These are phyloP conservation scores for Xylaria venustula DNA, from an alignment of 495 filamentous ascomycete genomes.

Conservation along the genomic window DNA sequence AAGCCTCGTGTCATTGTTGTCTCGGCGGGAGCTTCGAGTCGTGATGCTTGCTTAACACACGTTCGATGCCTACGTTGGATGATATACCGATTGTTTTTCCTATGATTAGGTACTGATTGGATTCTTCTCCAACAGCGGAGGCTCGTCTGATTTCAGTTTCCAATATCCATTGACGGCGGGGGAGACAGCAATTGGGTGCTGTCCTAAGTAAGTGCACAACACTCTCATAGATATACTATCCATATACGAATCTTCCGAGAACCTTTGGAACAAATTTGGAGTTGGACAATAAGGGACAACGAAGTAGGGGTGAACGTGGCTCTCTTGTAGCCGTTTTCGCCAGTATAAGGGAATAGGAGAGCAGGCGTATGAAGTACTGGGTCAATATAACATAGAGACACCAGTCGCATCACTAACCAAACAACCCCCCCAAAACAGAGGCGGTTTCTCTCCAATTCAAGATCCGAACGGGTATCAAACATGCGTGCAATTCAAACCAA, in stretches of 20 bases:
- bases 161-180: conserved; percentile 23
- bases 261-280: too few relatives aligned
- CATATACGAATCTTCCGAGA: too few relatives aligned
- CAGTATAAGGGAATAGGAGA: too few relatives aligned
- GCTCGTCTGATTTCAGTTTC: conserved; percentile 16
- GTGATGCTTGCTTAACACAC: background rate
- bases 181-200: conserved; percentile 35
- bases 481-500: conserved; percentile 17
- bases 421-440: background rate
- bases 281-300: background rate
- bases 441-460: background rate
- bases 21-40: background rate
- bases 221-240: background rate
- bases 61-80: background rate
- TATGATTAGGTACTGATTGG: too few relatives aligned
- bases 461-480: conserved; percentile 22
- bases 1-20: background rate
- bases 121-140: conserved; percentile 3
- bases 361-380: background rate
- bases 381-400: background rate
- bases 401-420: background rate
- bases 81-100: too few relatives aligned
- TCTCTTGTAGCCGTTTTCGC: too few relatives aligned
- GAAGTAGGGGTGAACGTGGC: too few relatives aligned
- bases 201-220: conserved; percentile 20